Conservation (phyloP, 2,329 filamentous ascomycete species). For the Xylaria sp. region DNA sequence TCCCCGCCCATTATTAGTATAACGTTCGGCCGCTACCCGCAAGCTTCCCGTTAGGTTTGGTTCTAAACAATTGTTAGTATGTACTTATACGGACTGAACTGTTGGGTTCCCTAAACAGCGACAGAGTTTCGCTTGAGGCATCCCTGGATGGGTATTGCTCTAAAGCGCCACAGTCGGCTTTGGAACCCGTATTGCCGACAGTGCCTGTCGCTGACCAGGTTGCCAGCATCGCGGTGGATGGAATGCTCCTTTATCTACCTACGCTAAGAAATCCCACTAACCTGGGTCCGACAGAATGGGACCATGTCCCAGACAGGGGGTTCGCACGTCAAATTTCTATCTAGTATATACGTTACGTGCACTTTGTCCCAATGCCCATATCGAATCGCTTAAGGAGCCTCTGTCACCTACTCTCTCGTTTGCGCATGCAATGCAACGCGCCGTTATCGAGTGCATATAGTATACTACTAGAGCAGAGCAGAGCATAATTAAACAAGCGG, state of each 20-base stretch:
- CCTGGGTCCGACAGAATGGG: constrained; percentile 2
- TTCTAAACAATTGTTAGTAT: not conserved
- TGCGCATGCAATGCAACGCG: not conserved
- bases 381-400: not conserved
- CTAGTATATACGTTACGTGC: not conserved
- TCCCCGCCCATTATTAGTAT: not conserved
- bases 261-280: not conserved
- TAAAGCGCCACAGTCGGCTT: constrained; percentile 22
- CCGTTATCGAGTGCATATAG: not conserved
- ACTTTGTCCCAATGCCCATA: not conserved
- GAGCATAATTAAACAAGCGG: not conserved
- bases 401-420: not conserved
- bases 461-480: no score
- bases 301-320: constrained; percentile 11
- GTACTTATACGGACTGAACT: not conserved
- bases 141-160: not conserved
- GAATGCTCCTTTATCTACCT: constrained; percentile 6
- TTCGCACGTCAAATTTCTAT: constrained; percentile 11
- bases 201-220: constrained; percentile 6
- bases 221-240: constrained; percentile 3
- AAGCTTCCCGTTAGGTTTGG: not conserved
- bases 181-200: constrained; percentile 20
- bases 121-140: not conserved
- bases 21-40: not conserved
- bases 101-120: not conserved